phyloP scores from a whole-genome alignment of 192 early-diverging fungal genomes.

The Umbelopsis isabellina region DNA sequence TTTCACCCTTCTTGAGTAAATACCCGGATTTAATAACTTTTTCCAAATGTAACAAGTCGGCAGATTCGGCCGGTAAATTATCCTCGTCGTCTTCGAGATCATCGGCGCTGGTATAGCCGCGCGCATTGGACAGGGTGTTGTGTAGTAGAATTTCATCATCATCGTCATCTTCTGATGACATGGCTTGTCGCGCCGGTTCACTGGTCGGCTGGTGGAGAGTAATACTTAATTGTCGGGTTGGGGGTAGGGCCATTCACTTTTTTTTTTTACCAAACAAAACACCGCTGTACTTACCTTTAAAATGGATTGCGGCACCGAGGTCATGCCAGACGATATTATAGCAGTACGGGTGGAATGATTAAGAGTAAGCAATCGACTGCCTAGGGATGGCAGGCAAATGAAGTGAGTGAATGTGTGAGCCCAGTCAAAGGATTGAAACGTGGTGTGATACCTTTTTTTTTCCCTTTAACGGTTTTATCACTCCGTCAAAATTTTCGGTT shows the following conservation, averaged over 20 bases:
- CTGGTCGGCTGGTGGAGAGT: background rate
- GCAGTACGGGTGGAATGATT: background rate
- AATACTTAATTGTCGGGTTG: background rate
- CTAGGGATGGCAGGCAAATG: too few relatives aligned
- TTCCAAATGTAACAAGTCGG: conserved; percentile 54
- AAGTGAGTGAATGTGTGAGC: too few relatives aligned
- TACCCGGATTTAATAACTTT: conserved; percentile 60
- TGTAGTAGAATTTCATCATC: conserved; percentile 3
- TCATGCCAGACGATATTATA: background rate
- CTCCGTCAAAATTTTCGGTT: too few relatives aligned
- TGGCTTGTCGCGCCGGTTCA: background rate
- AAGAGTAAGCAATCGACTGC: too few relatives aligned
- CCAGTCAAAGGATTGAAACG: too few relatives aligned
- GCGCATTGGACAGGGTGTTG: conserved; percentile 10
- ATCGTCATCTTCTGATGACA: conserved; percentile 11
- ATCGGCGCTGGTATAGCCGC: conserved; percentile 19
- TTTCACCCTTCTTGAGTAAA: conserved; percentile 60
- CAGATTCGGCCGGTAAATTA: conserved; percentile 39
- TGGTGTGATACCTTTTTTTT: too few relatives aligned
- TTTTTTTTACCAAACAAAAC: background rate
- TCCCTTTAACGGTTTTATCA: too few relatives aligned
- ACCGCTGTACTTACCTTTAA: background rate
- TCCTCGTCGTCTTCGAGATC: conserved; percentile 41
- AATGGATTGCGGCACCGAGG: conserved; percentile 8
- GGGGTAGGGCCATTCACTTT: background rate